phyloP scores from a whole-genome alignment of 371 early-diverging fungal species.

The Chytridium lagenaria region DNA sequence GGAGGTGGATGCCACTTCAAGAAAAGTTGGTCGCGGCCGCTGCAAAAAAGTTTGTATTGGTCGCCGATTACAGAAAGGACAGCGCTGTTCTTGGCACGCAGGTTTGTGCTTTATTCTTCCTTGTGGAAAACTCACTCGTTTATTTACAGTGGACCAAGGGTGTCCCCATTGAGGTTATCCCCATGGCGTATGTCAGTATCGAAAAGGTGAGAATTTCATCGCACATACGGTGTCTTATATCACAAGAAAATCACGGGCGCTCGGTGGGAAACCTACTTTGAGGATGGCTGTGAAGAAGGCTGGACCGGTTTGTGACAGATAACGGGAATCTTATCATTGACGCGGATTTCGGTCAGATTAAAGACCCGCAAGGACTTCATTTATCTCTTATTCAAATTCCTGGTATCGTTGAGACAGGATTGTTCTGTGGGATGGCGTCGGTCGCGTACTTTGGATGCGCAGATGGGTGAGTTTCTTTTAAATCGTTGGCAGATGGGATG shows the following conservation, averaged over 20 bases:
- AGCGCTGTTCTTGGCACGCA: constrained; percentile 74
- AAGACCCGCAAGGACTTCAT: constrained; percentile 17
- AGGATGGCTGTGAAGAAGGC: constrained; percentile 89
- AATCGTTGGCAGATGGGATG: not conserved
- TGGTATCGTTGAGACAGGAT: constrained; percentile 90
- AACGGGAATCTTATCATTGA: constrained; percentile 95
- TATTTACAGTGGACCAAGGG: constrained; percentile 74
- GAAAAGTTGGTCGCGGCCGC: constrained; percentile 90
- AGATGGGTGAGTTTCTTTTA: constrained; percentile 61
- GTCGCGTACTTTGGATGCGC: constrained; percentile 81
- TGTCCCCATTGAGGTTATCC: constrained; percentile 89
- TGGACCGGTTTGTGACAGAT: constrained; percentile 93
- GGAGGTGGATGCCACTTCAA: constrained; percentile 93
- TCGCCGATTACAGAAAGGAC: constrained; percentile 89
- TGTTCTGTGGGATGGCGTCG: constrained; percentile 85
- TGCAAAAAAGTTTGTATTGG: constrained; percentile 80
- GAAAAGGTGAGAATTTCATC: constrained; percentile 29
- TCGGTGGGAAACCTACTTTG: constrained; percentile 64
- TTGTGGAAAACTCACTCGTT: not conserved
- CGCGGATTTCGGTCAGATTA: constrained; percentile 61
- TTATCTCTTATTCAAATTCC: constrained; percentile 71
- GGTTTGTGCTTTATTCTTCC: constrained; percentile 51
- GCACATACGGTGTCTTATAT: not conserved
- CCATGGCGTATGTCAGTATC: constrained; percentile 74
- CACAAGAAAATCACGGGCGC: constrained; percentile 32